Percentiles rank a stretch among this genome's conserved stretches.
Conservation (phyloP, 805 yeast species). For the Naumovozyma baii region DNA sequence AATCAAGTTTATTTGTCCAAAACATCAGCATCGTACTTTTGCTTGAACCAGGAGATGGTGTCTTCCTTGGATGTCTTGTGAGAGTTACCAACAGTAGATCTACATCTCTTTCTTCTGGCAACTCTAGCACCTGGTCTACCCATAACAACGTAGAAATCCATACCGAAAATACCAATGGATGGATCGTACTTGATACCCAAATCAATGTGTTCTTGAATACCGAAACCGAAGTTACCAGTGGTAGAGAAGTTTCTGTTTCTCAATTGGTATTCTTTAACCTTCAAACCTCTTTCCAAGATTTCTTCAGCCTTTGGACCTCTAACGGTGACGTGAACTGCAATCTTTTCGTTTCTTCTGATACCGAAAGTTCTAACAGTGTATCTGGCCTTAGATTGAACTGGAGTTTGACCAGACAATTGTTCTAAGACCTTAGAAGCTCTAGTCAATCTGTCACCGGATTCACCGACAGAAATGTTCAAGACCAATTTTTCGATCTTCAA, state of each 20-base stretch:
- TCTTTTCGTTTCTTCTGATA: slow-evolving; percentile 99
- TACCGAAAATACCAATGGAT: slow-evolving; percentile 98
- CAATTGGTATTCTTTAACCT: slow-evolving; percentile 99
- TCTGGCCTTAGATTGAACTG: slow-evolving; percentile 99
- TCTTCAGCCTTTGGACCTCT: slow-evolving; percentile 99
- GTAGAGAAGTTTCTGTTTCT: slow-evolving; percentile 89
- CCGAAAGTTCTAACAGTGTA: slow-evolving; percentile 99
- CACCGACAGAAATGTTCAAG: slow-evolving; percentile 99
- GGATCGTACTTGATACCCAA: slow-evolving; percentile 99
- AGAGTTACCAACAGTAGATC: slow-evolving; percentile 77
- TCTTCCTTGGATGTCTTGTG: slow-evolving; percentile 92
- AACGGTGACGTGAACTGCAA: slow-evolving; percentile 97
- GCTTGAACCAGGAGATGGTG: slow-evolving; percentile 97
- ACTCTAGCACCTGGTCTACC: slow-evolving; percentile 99
- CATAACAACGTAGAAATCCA: slow-evolving; percentile 98
- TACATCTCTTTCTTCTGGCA: slow-evolving; percentile 95
- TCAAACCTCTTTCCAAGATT: slow-evolving; percentile 98
- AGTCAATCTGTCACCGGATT: slow-evolving; percentile 99
- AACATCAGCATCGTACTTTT: slow-evolving; percentile 98
- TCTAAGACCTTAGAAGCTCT: slow-evolving; percentile 99
- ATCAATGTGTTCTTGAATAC: slow-evolving; percentile 98
- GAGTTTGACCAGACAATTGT: slow-evolving; percentile 99
- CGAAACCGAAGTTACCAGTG: slow-evolving; percentile 99
- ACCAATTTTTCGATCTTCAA: slow-evolving; percentile 98
- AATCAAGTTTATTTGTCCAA: slow-evolving; percentile 51